A percentile compares a stretch with the other conserved stretches of the same genome.
Evolutionary conservation across 371 early-diverging fungal genomes (phyloP).

Genomic region (Mucor racemosus): DNA sequence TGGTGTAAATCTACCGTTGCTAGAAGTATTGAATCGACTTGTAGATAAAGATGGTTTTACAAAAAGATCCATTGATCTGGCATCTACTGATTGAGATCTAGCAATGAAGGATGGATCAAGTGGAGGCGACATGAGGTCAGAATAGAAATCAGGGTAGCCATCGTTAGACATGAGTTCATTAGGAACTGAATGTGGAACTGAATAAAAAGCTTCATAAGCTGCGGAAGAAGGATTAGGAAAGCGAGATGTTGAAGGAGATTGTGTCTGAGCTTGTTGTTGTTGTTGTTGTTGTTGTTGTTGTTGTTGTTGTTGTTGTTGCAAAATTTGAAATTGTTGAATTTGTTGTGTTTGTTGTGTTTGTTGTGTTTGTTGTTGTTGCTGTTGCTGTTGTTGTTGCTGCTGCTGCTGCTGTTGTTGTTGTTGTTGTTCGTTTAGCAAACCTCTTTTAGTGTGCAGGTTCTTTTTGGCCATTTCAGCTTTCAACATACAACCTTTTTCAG

Average conservation of each 20-base stretch:
- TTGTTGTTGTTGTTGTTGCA: conserved; percentile 11
- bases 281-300: conserved; percentile 16
- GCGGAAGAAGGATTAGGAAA: conserved; percentile 32
- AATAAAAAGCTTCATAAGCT: conserved; percentile 61
- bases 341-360: conserved; percentile 14
- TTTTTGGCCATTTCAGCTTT: conserved; percentile 97
- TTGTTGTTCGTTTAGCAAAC: conserved; percentile 28
- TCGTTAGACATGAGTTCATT: conserved; percentile 48
- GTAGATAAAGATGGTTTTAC: conserved; percentile 18
- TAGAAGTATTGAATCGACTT: conserved; percentile 14
- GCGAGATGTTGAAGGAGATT: conserved; percentile 5
- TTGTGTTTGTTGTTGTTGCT: neutral
- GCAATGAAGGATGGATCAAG: conserved; percentile 20
- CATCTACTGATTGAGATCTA: conserved; percentile 34
- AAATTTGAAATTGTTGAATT: conserved; percentile 1
- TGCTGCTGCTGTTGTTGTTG: conserved; percentile 22
- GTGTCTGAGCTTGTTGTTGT: conserved; percentile 9
- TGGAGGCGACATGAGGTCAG: conserved; percentile 26
- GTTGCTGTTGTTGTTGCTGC: conserved; percentile 21
- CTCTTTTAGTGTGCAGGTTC: conserved; percentile 79
- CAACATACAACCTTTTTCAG: conserved; percentile 79
- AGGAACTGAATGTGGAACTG: conserved; percentile 46
- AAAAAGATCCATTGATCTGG: conserved; percentile 28
- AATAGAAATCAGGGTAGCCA: conserved; percentile 24
- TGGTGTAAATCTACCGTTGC: conserved; percentile 16